These are phyloP conservation scores for Ganoderma resinaceum DNA, from an alignment of 1,284 basidiomycete species.

Conservation along the genomic window DNA sequence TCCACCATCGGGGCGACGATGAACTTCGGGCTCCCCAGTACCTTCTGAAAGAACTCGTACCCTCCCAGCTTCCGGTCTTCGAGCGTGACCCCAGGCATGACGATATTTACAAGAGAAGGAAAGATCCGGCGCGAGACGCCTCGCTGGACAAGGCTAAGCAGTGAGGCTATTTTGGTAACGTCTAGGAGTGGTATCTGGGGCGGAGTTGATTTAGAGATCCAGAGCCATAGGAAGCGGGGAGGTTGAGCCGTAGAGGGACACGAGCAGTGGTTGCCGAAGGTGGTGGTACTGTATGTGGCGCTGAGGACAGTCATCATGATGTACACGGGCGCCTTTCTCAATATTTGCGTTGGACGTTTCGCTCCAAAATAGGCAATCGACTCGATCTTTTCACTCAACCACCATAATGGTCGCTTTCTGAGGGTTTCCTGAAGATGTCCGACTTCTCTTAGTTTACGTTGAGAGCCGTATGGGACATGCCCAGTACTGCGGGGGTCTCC, in stretches of 20 bases:
- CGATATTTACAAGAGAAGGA: conserved; percentile 25
- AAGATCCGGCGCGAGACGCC: conserved; percentile 21
- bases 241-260: neutral
- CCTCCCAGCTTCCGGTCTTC: conserved; percentile 66
- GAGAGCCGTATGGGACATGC: neutral
- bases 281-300: neutral
- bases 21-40: conserved; percentile 85
- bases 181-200: neutral
- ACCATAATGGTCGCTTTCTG: neutral
- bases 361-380: neutral
- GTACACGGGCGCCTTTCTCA: neutral
- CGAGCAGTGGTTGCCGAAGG: neutral
- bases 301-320: neutral
- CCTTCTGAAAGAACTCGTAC: conserved; percentile 82
- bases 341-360: neutral
- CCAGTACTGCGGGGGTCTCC: neutral
- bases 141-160: conserved; percentile 19
- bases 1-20: conserved; percentile 99
- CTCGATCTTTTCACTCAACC: neutral
- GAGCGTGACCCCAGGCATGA: conserved; percentile 34
- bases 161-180: conserved; percentile 19
- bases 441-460: neutral
- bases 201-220: neutral
- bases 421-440: neutral
- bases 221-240: neutral